A percentile compares a stretch with the other conserved stretches of the same genome.
Conservation (phyloP, 1,284 basidiomycete genomes). For the Papiliotrema laurentii region DNA sequence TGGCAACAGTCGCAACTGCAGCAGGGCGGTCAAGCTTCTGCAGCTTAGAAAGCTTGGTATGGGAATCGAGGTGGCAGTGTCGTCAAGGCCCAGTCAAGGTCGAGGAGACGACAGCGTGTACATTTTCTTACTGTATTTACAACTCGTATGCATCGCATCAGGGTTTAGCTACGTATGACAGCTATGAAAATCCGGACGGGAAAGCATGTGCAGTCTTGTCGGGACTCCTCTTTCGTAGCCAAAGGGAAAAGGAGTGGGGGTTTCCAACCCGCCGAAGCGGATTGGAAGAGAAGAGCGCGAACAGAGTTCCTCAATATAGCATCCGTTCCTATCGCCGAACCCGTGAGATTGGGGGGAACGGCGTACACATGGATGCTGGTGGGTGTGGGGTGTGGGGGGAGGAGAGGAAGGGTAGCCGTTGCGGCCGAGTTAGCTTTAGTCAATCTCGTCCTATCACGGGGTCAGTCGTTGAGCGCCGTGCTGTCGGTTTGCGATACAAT, state of each 20-base stretch:
- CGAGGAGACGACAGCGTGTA: neutral
- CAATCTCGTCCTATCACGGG: no score
- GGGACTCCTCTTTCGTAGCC: neutral
- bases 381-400: neutral
- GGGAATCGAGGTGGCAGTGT: neutral
- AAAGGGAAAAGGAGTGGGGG: neutral
- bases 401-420: neutral
- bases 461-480: neutral
- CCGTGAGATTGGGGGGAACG: conserved; percentile 33
- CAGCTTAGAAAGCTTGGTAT: neutral
- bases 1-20: conserved; percentile 43
- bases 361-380: conserved; percentile 32
- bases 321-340: conserved; percentile 43
- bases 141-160: neutral
- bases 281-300: conserved; percentile 20
- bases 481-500: neutral
- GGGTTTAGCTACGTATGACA: neutral
- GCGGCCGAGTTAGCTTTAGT: no score
- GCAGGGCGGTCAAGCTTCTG: conserved; percentile 9
- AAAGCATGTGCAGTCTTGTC: neutral
- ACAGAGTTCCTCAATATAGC: conserved; percentile 37
- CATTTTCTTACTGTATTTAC: neutral
- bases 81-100: neutral
- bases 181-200: neutral
- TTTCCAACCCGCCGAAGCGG: neutral